Percentiles rank a stretch among this genome's conserved stretches.
phyloP scores from a whole-genome alignment of 202 grass and related monocot species.

The Panicum virgatum region DNA sequence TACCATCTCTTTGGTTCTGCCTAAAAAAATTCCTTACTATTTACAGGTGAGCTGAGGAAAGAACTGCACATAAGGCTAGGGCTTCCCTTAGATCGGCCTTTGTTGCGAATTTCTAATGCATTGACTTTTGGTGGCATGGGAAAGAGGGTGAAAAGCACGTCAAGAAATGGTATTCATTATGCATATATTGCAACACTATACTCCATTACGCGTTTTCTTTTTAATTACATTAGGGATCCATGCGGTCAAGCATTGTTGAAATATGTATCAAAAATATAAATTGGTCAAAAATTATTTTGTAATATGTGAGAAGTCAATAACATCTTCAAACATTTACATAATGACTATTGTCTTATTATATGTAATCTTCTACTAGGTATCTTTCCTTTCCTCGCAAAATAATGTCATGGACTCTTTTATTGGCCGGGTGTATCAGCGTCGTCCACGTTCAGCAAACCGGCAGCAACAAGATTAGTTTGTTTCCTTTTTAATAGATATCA shows the following conservation, averaged over 20 bases:
- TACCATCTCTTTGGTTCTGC: not conserved
- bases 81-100: constrained; percentile 84
- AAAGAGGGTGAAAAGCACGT: constrained; percentile 34
- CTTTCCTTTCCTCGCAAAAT: constrained; percentile 3
- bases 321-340: not conserved
- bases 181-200: constrained; percentile 18
- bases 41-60: constrained; percentile 80
- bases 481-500: no score
- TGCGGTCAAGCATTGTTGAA: not conserved
- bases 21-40: constrained; percentile 22
- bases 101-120: constrained; percentile 79
- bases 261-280: not conserved
- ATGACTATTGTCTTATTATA: constrained; percentile 3
- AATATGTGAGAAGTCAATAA: not conserved
- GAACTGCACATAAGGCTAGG: constrained; percentile 75
- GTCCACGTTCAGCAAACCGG: no score
- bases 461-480: no score
- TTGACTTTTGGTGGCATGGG: constrained; percentile 53
- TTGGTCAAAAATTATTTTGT: not conserved
- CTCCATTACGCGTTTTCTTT: not conserved
- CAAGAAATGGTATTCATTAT: constrained; percentile 51
- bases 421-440: no score
- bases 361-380: constrained; percentile 11
- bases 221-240: not conserved
- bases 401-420: no score